Evolutionary conservation across 2,329 filamentous ascomycete genomes (phyloP), one percentile per base, ranked within the genome.

Genomic region (Hymenoscyphus linearis): DNA sequence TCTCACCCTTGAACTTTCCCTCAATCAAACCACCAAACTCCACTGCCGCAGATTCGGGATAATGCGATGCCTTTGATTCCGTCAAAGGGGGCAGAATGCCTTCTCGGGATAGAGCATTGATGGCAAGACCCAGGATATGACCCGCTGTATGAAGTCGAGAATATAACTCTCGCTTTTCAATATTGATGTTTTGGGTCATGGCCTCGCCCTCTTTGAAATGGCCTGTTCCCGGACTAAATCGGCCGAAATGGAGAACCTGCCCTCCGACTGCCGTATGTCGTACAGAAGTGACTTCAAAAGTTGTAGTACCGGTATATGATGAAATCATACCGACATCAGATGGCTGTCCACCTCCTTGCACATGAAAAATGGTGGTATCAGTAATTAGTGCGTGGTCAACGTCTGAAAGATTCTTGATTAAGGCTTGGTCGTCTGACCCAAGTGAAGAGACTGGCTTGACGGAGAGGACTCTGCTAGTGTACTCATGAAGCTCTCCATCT

Each of bases 331-430:
- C 88, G 12, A 80, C 77, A 64, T 91, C 88, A 0, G 83, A 86
- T 0, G 88, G 88, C 68, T 91, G 88, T 7, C 88, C 88, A 62
- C 88, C 88, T 22, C 88, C 88, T 72, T 91, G 88, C 0, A 86
- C 84, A 64, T 91, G 86, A 74, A 91, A 91, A 63, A 91, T 86
- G n/a, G 88, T 91, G 54, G 82, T 74, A 1, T 82, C 76, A 0
- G 85, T 88, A 5, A 84, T 78, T 22, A 90, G 72, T n/a, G 85
- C 80, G 68, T 80, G 79, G 66, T 84, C 79, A 1, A 79, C 72
- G 4, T 81, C 77, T 9, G 71, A 71, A 4, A 76, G 79, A 13
- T 81, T 74, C 70, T 88, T 89, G 76, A 86, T 86, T 10, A 89
- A 79, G 6, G 74, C 27, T 57, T 64, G 65, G 37, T 71, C 60